phyloP scores from a whole-genome alignment of 108 stramenopile genomes.

The Nitzschia sp. region DNA sequence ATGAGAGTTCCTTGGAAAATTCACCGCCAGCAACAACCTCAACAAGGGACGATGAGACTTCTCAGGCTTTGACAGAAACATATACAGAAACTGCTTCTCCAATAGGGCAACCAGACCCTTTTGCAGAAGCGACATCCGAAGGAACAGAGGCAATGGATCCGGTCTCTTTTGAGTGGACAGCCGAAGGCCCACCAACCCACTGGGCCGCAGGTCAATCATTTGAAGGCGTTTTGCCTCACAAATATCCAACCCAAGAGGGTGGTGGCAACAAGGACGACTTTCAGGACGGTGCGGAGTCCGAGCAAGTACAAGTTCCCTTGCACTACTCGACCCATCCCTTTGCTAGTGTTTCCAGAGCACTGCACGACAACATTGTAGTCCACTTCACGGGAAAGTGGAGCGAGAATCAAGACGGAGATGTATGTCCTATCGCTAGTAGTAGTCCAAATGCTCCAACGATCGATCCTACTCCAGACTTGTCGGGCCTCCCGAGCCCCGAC shows the following conservation, averaged over 20 bases:
- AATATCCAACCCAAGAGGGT: slow-evolving; percentile 1
- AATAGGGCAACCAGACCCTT: background rate
- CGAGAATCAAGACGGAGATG: background rate
- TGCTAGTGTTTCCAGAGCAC: slow-evolving; percentile 41
- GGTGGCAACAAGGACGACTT: slow-evolving; percentile 2
- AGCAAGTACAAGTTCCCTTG: slow-evolving; percentile 15
- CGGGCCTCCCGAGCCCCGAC: background rate
- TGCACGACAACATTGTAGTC: slow-evolving; percentile 53
- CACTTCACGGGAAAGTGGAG: slow-evolving; percentile 16
- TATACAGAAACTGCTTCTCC: background rate
- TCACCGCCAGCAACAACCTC: background rate
- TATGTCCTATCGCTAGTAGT: background rate
- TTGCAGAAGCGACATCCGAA: background rate
- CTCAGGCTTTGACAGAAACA: background rate
- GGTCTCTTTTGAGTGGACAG: slow-evolving; percentile 23
- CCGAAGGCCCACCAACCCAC: slow-evolving; percentile 36
- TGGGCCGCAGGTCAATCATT: slow-evolving; percentile 24
- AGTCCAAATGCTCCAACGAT: background rate
- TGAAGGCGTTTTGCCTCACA: slow-evolving; percentile 9
- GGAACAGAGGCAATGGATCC: background rate
- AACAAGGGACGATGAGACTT: background rate
- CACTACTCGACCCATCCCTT: slow-evolving; percentile 45
- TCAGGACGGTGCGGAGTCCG: background rate
- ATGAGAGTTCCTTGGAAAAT: background rate
- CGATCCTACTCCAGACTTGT: background rate